These are phyloP conservation scores for Geoglossum cookeanum DNA, from an alignment of 2,329 filamentous ascomycete genomes.

Conservation along the genomic window DNA sequence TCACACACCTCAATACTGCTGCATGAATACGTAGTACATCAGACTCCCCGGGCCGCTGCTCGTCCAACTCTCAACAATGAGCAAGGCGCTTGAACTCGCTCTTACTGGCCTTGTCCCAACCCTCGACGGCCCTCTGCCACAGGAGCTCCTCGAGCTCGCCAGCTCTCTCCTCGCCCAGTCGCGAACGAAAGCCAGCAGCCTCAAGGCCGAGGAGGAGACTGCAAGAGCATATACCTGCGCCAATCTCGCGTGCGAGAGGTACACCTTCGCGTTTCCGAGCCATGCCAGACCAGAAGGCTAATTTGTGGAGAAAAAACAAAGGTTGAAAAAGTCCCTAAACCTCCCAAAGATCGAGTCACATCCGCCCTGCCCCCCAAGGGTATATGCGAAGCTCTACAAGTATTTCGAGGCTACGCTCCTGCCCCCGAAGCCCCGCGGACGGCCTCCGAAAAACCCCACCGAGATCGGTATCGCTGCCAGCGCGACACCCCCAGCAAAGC, in stretches of 20 bases:
- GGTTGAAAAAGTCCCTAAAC: constrained; percentile 52
- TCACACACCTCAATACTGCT: background rate
- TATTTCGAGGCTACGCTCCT: constrained; percentile 44
- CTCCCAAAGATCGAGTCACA: constrained; percentile 57
- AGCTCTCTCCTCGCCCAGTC: constrained; percentile 63
- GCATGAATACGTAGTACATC: background rate
- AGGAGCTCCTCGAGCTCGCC: constrained; percentile 51
- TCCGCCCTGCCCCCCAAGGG: constrained; percentile 57
- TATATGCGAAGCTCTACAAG: constrained; percentile 68
- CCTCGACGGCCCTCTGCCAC: constrained; percentile 45
- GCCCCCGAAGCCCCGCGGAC: constrained; percentile 12
- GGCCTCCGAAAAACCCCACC: constrained; percentile 12
- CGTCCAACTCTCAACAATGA: constrained; percentile 30
- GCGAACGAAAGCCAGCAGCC: constrained; percentile 50
- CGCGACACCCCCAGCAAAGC: background rate
- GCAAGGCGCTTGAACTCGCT: constrained; percentile 52
- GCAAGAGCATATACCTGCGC: constrained; percentile 71
- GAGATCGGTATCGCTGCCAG: background rate
- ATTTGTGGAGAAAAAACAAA: constrained; percentile 24
- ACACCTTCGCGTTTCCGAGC: constrained; percentile 7
- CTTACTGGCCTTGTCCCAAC: constrained; percentile 58
- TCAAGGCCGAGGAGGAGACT: constrained; percentile 76
- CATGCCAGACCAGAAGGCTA: background rate
- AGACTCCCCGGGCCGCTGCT: background rate
- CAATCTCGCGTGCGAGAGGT: constrained; percentile 79